Evolutionary conservation across 192 early-diverging fungal genomes (phyloP).

Genomic region (Gamsiella multidivaricata): DNA sequence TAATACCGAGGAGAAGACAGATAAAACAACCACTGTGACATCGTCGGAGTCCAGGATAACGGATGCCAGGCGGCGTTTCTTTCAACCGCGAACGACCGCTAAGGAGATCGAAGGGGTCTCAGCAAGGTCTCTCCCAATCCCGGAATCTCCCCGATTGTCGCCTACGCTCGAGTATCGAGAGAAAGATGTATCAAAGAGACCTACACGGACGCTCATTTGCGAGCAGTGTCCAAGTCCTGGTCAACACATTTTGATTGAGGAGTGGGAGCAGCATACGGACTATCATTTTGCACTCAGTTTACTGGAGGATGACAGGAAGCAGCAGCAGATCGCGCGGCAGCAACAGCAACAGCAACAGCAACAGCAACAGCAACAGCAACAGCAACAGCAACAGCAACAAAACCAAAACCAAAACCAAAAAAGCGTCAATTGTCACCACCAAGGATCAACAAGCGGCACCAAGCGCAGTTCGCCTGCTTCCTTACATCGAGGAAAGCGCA

Average conservation of each 20-base stretch:
- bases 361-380: background rate
- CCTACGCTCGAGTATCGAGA: background rate
- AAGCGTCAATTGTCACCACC: too few species aligned
- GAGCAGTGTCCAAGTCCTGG: conserved; percentile 31
- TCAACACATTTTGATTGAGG: conserved; percentile 18
- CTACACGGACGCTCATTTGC: conserved; percentile 9
- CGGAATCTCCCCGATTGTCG: too few species aligned
- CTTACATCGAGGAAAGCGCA: conserved; percentile 21
- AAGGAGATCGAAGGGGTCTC: too few species aligned
- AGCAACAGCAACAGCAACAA: background rate
- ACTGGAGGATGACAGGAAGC: conserved; percentile 41
- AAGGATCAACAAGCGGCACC: background rate
- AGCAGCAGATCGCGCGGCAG: conserved; percentile 29
- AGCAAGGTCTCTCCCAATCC: too few species aligned
- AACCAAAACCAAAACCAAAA: too few species aligned
- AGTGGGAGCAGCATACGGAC: conserved; percentile 46
- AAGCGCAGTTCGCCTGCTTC: background rate
- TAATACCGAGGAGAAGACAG: too few species aligned
- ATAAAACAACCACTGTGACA: too few species aligned
- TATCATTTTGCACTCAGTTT: conserved; percentile 43
- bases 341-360: conserved; percentile 22
- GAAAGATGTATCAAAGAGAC: background rate
- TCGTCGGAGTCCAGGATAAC: too few species aligned
- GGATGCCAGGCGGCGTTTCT: too few species aligned
- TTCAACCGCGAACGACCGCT: too few species aligned